Evolutionary conservation across 169 alveolate species (phyloP), one percentile per base, ranked within the genome.

Genomic region (Eimeria acervulina): DNA sequence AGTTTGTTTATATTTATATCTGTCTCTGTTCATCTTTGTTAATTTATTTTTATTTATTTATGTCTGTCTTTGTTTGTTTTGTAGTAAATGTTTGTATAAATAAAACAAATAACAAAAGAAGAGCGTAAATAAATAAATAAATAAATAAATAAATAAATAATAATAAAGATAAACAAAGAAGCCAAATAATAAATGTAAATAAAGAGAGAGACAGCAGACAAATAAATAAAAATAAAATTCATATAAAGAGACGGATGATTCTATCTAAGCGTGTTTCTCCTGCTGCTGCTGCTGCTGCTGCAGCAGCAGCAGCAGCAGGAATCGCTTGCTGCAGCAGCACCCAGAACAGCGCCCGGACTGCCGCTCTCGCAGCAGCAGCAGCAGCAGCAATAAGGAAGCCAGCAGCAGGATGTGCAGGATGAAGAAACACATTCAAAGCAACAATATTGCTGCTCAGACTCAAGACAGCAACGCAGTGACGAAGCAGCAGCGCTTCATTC

Each of bases 391-490:
- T 74, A 10, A 72, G 47, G 2, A 33, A 4, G 2, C 90, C 80
- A n/a, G 90, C 95, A 15, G 59, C 81, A 31, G 95, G 90, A 47
- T 44, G 81, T 2, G 59, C n/a, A 51, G 90, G 78, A 47, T 72
- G 59, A 28, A 90, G 59, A 42, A 90, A 90, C 6, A 90, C 95
- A 55, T 74, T 52, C 15, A 90, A 42, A 3, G 95, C 95, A 2
- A 90, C 90, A 0, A 74, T 78, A 78, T 90, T 90, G 55, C 90
- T 70, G 61, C 90, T 72, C 55, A 90, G 47, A 3, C 90, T 51
- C 44, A 90, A 90, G 81, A 74, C 36, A 15, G 95, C 83, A 28
- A 74, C 90, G 61, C 83, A 74, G n/a, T 74, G 63, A 59, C 89
- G 89, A 23, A 74, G 90, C 61, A n/a, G 55, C 44, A 74, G 90